Base-by-base conservation (phyloP, 2,329 filamentous ascomycete genomes). In the Fusarium subglutinans region DNA sequence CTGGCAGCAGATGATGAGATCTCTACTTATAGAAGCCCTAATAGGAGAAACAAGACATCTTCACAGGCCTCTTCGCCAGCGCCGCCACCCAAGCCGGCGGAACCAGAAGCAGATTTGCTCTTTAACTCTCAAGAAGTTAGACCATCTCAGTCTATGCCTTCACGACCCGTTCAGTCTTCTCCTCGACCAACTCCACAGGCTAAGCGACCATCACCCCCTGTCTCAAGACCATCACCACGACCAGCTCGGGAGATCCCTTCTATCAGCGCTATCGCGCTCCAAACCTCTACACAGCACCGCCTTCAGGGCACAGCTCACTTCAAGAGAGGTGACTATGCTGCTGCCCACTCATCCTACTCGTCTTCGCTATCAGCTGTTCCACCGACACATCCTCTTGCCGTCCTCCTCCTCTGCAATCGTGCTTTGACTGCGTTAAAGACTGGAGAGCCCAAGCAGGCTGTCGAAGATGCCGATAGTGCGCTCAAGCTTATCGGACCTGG, bases 401-500 rank as follows among this genome's bases (percentile, higher is more conserved):
- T 98, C 67, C 86, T 98, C n/a, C 88, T 98, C 12, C 90, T 97
- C 28, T 96, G 94, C 77, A 99, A 99, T 81, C 94, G 94, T 60
- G 93, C 96, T 8, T 87, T 98, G 73, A 98, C 96, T 2, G 92
- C 93, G 8, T 87, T 98, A 63, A 98, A 98, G 83, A 96, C 93
- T 1, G 96, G 96, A 53, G 94, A 97, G 77, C 93, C 96, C 1
- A 98, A 97, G 81, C 90, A 92, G 66, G 95, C 96, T 2, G 91
- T 98, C 24, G 86, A 89, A 2, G 96, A 99, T 80, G 94, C 95
- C 15, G 95, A 98, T 78, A 87, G 89, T 5, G 95, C 94, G 2
- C 85, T 99, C 26, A 85, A 87, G 20, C 86, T 98, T 45, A 98
- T 99, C 70, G 96, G 96, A 0, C 86, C 91, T 0, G 89, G 90